phyloP scores from a whole-genome alignment of 345 rosid genomes.

The rapeseed (Brassica napus) region DNA sequence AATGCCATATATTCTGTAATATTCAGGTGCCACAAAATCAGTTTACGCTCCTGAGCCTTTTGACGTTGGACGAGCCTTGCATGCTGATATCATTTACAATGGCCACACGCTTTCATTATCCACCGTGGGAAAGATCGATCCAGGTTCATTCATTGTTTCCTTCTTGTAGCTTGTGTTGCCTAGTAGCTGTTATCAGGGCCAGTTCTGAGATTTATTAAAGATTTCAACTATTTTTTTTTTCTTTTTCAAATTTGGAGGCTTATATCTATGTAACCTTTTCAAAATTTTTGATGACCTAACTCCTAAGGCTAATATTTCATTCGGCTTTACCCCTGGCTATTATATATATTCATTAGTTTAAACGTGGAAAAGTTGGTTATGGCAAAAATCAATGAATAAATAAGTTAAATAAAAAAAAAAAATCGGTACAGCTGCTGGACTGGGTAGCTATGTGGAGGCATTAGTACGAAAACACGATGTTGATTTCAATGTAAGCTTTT shows the following conservation, averaged over 20 bases:
- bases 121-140: conserved; percentile 77
- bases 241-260: too few relatives aligned
- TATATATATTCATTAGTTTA: neutral
- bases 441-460: conserved; percentile 96
- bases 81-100: conserved; percentile 62
- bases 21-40: conserved; percentile 86
- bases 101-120: conserved; percentile 48
- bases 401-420: neutral
- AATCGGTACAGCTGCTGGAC: conserved; percentile 77
- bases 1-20: conserved; percentile 18
- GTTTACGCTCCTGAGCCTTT: conserved; percentile 60
- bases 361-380: neutral
- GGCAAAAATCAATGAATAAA: neutral
- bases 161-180: conserved; percentile 1
- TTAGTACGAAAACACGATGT: conserved; percentile 87
- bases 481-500: conserved; percentile 69
- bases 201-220: too few relatives aligned
- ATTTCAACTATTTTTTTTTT: too few relatives aligned
- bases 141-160: conserved; percentile 50
- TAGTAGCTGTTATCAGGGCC: neutral
- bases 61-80: conserved; percentile 45
- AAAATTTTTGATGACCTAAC: too few relatives aligned
- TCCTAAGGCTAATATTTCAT: too few relatives aligned
- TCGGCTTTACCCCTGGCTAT: neutral
- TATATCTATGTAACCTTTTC: too few relatives aligned